phyloP scores from a whole-genome alignment of 2,329 filamentous ascomycete species.

The Fusarium sp. region DNA sequence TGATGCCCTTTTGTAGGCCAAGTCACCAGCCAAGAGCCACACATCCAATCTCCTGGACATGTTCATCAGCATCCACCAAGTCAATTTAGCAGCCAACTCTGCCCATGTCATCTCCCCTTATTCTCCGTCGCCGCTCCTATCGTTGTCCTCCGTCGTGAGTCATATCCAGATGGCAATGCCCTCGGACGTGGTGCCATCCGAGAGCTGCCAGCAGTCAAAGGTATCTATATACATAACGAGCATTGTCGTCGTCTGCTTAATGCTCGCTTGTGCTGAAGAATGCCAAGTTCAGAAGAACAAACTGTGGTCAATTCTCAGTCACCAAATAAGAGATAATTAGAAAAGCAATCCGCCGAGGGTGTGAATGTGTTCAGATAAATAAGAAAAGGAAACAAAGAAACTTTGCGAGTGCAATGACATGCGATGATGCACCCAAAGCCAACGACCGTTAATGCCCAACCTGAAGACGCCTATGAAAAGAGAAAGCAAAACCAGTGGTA shows the following conservation, averaged over 20 bases:
- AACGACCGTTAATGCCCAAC: conserved; percentile 42
- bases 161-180: conserved; percentile 40
- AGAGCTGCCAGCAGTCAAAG: conserved; percentile 35
- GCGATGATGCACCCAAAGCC: conserved; percentile 37
- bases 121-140: conserved; percentile 28
- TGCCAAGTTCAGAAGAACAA: not conserved
- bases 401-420: conserved; percentile 32
- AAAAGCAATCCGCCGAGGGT: conserved; percentile 33
- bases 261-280: conserved; percentile 18
- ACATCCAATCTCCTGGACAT: conserved; percentile 31
- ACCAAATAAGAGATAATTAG: conserved; percentile 37
- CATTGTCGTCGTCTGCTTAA: conserved; percentile 33
- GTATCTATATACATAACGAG: conserved; percentile 43
- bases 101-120: conserved; percentile 29
- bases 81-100: conserved; percentile 40
- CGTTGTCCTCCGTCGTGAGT: conserved; percentile 39
- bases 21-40: conserved; percentile 20
- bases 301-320: conserved; percentile 12
- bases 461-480: conserved; percentile 41
- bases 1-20: conserved; percentile 13
- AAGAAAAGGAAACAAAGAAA: conserved; percentile 29
- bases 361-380: conserved; percentile 23
- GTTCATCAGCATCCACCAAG: conserved; percentile 23
- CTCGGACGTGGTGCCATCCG: conserved; percentile 23
- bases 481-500: conserved; percentile 52